Evolutionary conservation across 2,329 filamentous ascomycete genomes (phyloP).

Genomic region (Fusarium pseudograminearum): DNA sequence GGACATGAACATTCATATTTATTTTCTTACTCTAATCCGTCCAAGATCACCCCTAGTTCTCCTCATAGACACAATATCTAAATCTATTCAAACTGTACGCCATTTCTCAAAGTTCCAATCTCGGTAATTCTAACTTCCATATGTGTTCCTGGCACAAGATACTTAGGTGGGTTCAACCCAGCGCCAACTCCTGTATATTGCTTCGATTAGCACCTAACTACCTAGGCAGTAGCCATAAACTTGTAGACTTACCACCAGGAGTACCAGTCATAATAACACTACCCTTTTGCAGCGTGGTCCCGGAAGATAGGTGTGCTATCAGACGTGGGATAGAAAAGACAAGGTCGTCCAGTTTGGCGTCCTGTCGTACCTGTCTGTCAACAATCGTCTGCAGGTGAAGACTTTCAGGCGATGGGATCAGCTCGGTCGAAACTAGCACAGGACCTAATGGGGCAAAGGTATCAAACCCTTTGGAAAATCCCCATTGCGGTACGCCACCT

Average conservation of each 20-base stretch:
- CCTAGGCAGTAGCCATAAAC: rapidly evolving
- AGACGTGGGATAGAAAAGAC: conserved; percentile 58
- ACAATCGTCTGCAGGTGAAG: conserved; percentile 60
- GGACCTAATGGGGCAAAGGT: conserved; percentile 67
- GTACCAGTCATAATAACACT: conserved; percentile 62
- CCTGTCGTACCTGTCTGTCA: conserved; percentile 62
- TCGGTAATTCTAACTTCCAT: conserved; percentile 56
- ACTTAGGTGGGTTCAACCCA: conserved; percentile 57
- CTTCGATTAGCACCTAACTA: too few species aligned
- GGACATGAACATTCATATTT: rapidly evolving
- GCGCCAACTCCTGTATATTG: conserved; percentile 55
- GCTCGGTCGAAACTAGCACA: conserved; percentile 55
- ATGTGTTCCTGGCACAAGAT: conserved; percentile 53
- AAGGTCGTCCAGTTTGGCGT: conserved; percentile 55
- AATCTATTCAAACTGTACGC: conserved; percentile 36
- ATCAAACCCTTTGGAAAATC: conserved; percentile 69
- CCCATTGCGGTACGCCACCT: conserved; percentile 67
- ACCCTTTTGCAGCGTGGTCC: conserved; percentile 59
- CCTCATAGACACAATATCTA: rapidly evolving
- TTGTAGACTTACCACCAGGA: conserved; percentile 37
- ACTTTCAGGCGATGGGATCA: conserved; percentile 58
- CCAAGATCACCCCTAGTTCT: too few species aligned
- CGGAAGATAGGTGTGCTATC: conserved; percentile 54
- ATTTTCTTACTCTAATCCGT: too few species aligned
- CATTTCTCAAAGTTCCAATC: conserved; percentile 57